A percentile compares a stretch with the other conserved stretches of the same genome.
phyloP scores from a whole-genome alignment of 169 alveolate species.

The Plasmodium coatneyi region DNA sequence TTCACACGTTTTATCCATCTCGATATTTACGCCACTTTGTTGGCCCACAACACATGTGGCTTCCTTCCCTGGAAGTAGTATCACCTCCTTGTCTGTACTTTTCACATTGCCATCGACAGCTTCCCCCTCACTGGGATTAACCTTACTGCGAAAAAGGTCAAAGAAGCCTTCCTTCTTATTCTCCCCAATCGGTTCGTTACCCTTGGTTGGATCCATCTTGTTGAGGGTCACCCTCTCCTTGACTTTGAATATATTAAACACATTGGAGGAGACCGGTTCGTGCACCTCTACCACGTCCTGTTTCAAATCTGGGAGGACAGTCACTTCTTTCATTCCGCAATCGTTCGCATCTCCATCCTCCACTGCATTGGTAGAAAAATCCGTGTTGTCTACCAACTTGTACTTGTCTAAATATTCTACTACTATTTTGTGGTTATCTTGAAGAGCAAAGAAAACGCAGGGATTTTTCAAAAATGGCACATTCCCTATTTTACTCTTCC shows the following conservation, averaged over 20 bases:
- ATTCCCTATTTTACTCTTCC: slow-evolving; percentile 73
- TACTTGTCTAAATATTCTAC: slow-evolving; percentile 72
- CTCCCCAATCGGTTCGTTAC: background rate
- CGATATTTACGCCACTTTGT: background rate
- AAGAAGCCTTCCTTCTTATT: background rate
- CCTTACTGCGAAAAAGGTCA: background rate
- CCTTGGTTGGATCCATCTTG: background rate
- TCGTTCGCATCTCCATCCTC: background rate
- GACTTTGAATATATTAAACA: background rate
- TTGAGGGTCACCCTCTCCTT: background rate
- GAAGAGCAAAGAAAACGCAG: slow-evolving; percentile 55
- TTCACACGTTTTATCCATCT: background rate
- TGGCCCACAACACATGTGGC: background rate
- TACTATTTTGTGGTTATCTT: slow-evolving; percentile 52
- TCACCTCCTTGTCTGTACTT: background rate
- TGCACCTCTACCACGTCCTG: slow-evolving; percentile 23
- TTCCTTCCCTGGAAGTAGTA: background rate
- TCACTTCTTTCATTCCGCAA: slow-evolving; percentile 48
- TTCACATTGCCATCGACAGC: background rate
- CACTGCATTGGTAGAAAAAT: background rate
- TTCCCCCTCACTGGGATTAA: background rate
- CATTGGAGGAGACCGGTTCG: background rate
- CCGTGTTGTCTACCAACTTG: slow-evolving; percentile 48
- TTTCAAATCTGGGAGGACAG: slow-evolving; percentile 6
- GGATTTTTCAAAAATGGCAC: slow-evolving; percentile 73